phyloP scores from a whole-genome alignment of 768 basidiomycete species.

The Naganishia kalamii region DNA sequence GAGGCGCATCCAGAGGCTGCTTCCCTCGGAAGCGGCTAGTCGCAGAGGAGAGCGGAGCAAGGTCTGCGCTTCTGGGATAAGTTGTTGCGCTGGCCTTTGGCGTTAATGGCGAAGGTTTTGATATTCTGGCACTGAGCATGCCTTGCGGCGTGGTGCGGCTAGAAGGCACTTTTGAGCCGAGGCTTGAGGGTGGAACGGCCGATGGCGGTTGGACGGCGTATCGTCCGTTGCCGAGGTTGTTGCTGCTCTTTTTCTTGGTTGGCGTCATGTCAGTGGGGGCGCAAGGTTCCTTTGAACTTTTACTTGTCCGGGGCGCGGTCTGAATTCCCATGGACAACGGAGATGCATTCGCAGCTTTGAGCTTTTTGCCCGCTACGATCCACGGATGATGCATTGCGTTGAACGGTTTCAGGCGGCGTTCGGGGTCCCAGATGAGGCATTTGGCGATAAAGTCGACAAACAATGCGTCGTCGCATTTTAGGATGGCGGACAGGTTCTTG shows the following conservation, averaged over 20 bases:
- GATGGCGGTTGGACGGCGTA: background rate
- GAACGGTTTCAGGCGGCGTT: slow-evolving; percentile 87
- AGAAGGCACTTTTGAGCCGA: background rate
- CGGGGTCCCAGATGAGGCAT: slow-evolving; percentile 98
- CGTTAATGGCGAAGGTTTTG: background rate
- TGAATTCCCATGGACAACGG: too few relatives aligned
- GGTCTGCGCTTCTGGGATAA: background rate
- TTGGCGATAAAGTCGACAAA: slow-evolving; percentile 96
- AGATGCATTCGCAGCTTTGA: background rate
- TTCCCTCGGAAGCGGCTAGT: background rate
- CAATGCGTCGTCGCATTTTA: slow-evolving; percentile 86
- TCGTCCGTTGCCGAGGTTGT: background rate
- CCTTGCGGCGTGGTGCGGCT: slow-evolving; percentile 3
- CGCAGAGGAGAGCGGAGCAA: background rate
- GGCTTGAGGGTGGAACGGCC: background rate
- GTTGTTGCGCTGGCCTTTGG: background rate
- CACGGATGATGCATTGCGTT: slow-evolving; percentile 87
- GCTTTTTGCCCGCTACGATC: slow-evolving; percentile 56
- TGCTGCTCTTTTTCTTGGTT: background rate
- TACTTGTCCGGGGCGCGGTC: background rate
- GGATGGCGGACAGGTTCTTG: slow-evolving; percentile 79
- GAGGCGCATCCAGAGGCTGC: background rate
- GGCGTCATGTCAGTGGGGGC: background rate
- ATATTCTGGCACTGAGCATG: slow-evolving; percentile 9
- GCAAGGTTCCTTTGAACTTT: background rate